Percentiles rank a stretch among this genome's conserved stretches.
phyloP scores from a whole-genome alignment of 345 rosid species.

The Raphanus sativus region DNA sequence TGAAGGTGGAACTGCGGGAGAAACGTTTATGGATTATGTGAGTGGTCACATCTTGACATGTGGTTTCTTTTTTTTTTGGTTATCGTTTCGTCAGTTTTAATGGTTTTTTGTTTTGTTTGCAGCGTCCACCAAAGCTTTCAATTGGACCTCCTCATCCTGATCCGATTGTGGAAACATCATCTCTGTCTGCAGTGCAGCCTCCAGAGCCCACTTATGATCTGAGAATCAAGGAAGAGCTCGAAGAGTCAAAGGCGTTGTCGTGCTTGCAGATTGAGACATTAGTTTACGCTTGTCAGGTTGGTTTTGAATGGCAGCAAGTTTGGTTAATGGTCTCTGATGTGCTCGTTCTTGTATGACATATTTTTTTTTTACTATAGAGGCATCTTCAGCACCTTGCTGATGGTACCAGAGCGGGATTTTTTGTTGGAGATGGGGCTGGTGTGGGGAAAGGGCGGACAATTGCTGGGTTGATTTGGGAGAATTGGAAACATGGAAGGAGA shows the following conservation, averaged over 20 bases:
- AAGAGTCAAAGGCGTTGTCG: constrained; percentile 71
- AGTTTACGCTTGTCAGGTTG: constrained; percentile 96
- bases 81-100: constrained; percentile 1
- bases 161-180: constrained; percentile 95
- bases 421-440: constrained; percentile 99
- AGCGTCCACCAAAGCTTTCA: constrained; percentile 90
- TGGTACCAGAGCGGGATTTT: constrained; percentile 90
- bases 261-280: constrained; percentile 99
- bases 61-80: not conserved
- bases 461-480: constrained; percentile 97
- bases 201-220: constrained; percentile 89
- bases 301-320: constrained; percentile 26
- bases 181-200: constrained; percentile 93
- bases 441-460: constrained; percentile 98
- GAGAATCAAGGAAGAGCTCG: constrained; percentile 71
- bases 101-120: constrained; percentile 26
- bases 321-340: constrained; percentile 28
- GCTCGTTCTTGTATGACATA: constrained; percentile 31
- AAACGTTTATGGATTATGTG: constrained; percentile 95
- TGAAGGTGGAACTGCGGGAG: constrained; percentile 92
- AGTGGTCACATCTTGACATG: constrained; percentile 39
- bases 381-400: constrained; percentile 87
- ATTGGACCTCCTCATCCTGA: constrained; percentile 97
- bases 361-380: constrained; percentile 57
- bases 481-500: constrained; percentile 81